Conservation (phyloP, 2,329 filamentous ascomycete genomes). For the Phialocephala subalpina region DNA sequence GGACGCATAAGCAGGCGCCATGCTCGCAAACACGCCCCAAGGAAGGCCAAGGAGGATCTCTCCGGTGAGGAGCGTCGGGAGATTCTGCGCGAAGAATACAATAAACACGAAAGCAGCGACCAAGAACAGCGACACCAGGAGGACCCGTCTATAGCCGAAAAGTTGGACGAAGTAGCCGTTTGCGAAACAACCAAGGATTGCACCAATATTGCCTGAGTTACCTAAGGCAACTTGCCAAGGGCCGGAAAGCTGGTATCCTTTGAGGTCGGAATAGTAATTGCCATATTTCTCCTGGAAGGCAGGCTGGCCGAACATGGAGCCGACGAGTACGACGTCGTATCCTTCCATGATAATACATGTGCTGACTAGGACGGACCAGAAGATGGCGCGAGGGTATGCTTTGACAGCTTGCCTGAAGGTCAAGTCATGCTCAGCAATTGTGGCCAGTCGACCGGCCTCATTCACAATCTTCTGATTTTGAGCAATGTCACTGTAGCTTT, state of each 20-base stretch:
- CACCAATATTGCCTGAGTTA: slow-evolving; percentile 37
- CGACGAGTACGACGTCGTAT: slow-evolving; percentile 49
- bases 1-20: slow-evolving; percentile 53
- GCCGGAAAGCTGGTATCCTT: slow-evolving; percentile 37
- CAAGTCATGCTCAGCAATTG: slow-evolving; percentile 9
- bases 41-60: slow-evolving; percentile 57
- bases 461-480: slow-evolving; percentile 5
- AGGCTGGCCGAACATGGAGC: slow-evolving; percentile 46
- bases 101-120: slow-evolving; percentile 55
- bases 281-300: slow-evolving; percentile 34
- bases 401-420: slow-evolving; percentile 26
- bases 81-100: slow-evolving; percentile 56
- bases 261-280: slow-evolving; percentile 11
- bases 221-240: slow-evolving; percentile 41
- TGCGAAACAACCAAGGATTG: slow-evolving; percentile 51
- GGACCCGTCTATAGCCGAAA: slow-evolving; percentile 56
- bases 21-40: slow-evolving; percentile 56
- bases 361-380: slow-evolving; percentile 35
- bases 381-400: slow-evolving; percentile 69
- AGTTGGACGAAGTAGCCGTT: slow-evolving; percentile 56
- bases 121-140: slow-evolving; percentile 51
- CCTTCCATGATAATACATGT: slow-evolving; percentile 44
- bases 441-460: slow-evolving; percentile 13
- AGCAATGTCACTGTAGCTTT: no score
- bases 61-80: slow-evolving; percentile 54